Percentiles rank a stretch among this genome's conserved stretches.
These are phyloP conservation scores for Megacollybia marginata DNA, from an alignment of 768 basidiomycete species.

Conservation along the genomic window DNA sequence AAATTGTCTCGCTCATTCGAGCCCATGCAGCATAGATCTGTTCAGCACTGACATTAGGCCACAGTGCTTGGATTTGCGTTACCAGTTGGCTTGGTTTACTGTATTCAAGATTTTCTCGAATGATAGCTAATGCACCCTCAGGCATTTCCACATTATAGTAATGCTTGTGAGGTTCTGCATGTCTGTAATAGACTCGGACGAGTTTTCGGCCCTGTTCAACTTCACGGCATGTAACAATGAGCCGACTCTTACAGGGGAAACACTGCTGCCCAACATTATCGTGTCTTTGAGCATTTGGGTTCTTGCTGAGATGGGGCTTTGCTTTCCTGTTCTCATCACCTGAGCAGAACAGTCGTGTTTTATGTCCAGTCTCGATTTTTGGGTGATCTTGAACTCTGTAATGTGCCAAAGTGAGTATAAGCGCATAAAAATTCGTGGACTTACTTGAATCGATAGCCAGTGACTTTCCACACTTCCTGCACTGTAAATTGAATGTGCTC, in stretches of 20 bases:
- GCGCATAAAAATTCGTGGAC: too few species aligned
- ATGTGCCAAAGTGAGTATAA: too few species aligned
- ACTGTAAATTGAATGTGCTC: too few species aligned
- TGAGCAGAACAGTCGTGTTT: too few species aligned
- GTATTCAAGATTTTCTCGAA: conserved; percentile 15
- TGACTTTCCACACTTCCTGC: too few species aligned
- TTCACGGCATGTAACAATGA: conserved; percentile 12
- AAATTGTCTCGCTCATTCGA: conserved; percentile 16
- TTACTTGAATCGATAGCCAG: too few species aligned
- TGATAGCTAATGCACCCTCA: conserved; percentile 11
- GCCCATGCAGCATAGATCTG: conserved; percentile 22
- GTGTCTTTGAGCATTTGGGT: conserved; percentile 12
- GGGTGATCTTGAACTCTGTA: too few species aligned
- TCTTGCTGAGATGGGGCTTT: too few species aligned
- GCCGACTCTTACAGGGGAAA: conserved; percentile 12
- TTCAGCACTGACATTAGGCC: conserved; percentile 14
- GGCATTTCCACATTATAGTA: conserved; percentile 19
- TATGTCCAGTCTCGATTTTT: too few species aligned
- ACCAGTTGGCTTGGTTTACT: conserved; percentile 18
- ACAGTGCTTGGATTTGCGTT: conserved; percentile 23
- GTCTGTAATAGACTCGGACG: conserved; percentile 6
- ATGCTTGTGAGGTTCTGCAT: conserved; percentile 11
- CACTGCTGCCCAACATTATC: conserved; percentile 20
- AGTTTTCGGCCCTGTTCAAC: neutral
- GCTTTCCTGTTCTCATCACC: conserved; percentile 13